These are phyloP conservation scores for Solanum hybrid DNA, from an alignment of 305 asterid species.

Conservation along the genomic window DNA sequence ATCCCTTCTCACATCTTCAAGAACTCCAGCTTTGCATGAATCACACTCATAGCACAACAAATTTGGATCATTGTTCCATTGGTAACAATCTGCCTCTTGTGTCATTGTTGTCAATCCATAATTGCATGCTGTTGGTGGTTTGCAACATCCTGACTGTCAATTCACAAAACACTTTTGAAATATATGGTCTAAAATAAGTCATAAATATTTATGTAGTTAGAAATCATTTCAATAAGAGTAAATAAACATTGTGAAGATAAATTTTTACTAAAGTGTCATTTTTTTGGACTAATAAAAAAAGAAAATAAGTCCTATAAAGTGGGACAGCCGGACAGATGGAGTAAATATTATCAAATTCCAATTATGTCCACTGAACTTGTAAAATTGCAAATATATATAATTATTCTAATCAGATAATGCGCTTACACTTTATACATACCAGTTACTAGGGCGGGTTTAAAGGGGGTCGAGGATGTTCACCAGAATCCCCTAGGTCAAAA, in stretches of 20 bases:
- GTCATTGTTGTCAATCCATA: slow-evolving; percentile 38
- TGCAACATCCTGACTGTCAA: slow-evolving; percentile 88
- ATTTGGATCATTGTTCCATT: slow-evolving; percentile 70
- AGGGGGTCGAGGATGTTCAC: neutral
- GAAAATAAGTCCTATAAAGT: no score
- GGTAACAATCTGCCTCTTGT: slow-evolving; percentile 73
- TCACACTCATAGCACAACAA: slow-evolving; percentile 77
- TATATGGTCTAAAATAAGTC: neutral
- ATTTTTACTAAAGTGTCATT: no score
- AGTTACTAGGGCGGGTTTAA: neutral
- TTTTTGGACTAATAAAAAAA: no score
- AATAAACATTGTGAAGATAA: no score
- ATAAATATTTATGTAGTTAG: no score
- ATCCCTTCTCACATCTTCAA: slow-evolving; percentile 65
- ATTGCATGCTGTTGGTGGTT: slow-evolving; percentile 87
- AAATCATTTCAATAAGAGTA: neutral
- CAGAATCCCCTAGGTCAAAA: neutral
- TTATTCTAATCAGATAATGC: neutral
- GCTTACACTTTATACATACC: neutral
- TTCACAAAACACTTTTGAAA: neutral
- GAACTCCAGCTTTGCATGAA: slow-evolving; percentile 93
- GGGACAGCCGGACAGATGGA: neutral
- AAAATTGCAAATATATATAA: neutral
- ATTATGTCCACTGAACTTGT: neutral
- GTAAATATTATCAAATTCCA: neutral